Conservation (phyloP, 1,284 basidiomycete genomes). For the Polyporus tsugae region DNA sequence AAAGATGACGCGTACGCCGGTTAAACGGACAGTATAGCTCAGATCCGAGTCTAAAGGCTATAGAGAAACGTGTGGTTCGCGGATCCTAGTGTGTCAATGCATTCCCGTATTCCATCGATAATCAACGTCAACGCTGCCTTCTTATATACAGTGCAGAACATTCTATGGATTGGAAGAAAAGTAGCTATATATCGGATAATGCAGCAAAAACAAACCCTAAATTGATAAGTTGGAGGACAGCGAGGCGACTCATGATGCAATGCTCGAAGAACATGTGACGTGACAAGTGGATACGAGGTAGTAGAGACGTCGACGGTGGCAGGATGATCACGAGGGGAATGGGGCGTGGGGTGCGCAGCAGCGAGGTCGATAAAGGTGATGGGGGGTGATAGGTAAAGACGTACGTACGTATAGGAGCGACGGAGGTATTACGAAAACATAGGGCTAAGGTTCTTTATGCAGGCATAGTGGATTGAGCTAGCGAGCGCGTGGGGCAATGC, state of each 20-base stretch:
- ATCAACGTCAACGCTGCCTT: slow-evolving; percentile 2
- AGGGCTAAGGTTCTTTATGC: slow-evolving; percentile 20
- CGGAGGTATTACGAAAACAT: slow-evolving; percentile 21
- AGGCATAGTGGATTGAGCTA: slow-evolving; percentile 10
- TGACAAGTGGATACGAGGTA: slow-evolving; percentile 13
- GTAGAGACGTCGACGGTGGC: neutral
- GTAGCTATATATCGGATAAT: slow-evolving; percentile 27
- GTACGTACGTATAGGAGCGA: neutral
- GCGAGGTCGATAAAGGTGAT: neutral
- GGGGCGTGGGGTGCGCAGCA: neutral
- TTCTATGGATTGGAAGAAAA: slow-evolving; percentile 30
- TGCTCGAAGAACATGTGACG: slow-evolving; percentile 24
- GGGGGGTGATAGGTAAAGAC: neutral
- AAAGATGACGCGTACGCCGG: too few relatives aligned
- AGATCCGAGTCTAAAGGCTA: too few relatives aligned
- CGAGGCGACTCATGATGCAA: slow-evolving; percentile 25
- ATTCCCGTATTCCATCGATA: slow-evolving; percentile 14
- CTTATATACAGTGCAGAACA: slow-evolving; percentile 24
- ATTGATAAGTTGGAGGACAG: slow-evolving; percentile 18
- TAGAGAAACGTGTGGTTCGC: neutral
- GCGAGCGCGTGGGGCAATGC: slow-evolving; percentile 14
- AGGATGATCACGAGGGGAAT: neutral
- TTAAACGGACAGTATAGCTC: too few relatives aligned
- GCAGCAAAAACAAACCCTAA: slow-evolving; percentile 30
- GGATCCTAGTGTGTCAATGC: neutral